These are phyloP conservation scores for Puccinia novopanici DNA, from an alignment of 1,284 basidiomycete genomes.

Conservation along the genomic window DNA sequence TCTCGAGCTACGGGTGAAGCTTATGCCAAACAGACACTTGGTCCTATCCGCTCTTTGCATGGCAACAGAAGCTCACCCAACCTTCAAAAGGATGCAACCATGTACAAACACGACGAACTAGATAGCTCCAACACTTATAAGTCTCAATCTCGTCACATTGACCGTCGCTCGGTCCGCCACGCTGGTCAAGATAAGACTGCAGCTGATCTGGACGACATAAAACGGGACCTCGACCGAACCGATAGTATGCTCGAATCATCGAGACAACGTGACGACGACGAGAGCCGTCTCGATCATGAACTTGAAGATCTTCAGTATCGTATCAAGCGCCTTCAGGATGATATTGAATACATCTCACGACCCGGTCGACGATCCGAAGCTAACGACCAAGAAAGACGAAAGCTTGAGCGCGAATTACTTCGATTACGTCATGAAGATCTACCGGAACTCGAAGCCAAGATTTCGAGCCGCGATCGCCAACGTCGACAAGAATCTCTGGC, in stretches of 20 bases:
- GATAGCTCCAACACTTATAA: slow-evolving; percentile 70
- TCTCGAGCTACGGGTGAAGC: slow-evolving; percentile 54
- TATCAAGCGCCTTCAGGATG: slow-evolving; percentile 85
- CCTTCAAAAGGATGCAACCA: slow-evolving; percentile 79
- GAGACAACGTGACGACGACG: slow-evolving; percentile 71
- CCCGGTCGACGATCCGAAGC: slow-evolving; percentile 72
- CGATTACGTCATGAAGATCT: slow-evolving; percentile 85
- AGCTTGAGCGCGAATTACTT: slow-evolving; percentile 84
- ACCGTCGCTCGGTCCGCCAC: slow-evolving; percentile 77
- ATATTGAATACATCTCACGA: slow-evolving; percentile 82
- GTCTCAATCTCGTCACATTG: slow-evolving; percentile 81
- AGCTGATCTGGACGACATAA: slow-evolving; percentile 79
- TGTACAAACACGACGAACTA: slow-evolving; percentile 80
- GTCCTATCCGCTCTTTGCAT: slow-evolving; percentile 48
- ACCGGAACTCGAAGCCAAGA: slow-evolving; percentile 82
- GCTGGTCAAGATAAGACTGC: slow-evolving; percentile 71
- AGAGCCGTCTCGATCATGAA: slow-evolving; percentile 85
- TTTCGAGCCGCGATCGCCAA: slow-evolving; percentile 78
- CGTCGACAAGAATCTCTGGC: slow-evolving; percentile 68
- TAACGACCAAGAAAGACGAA: slow-evolving; percentile 82
- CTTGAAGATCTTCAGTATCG: slow-evolving; percentile 83
- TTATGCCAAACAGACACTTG: slow-evolving; percentile 45
- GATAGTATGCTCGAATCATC: slow-evolving; percentile 78
- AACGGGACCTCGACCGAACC: slow-evolving; percentile 78
- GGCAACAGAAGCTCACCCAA: slow-evolving; percentile 61